Evolutionary conservation across 2,329 filamentous ascomycete species (phyloP).

Genomic region (Bimuria novae-zelandiae): DNA sequence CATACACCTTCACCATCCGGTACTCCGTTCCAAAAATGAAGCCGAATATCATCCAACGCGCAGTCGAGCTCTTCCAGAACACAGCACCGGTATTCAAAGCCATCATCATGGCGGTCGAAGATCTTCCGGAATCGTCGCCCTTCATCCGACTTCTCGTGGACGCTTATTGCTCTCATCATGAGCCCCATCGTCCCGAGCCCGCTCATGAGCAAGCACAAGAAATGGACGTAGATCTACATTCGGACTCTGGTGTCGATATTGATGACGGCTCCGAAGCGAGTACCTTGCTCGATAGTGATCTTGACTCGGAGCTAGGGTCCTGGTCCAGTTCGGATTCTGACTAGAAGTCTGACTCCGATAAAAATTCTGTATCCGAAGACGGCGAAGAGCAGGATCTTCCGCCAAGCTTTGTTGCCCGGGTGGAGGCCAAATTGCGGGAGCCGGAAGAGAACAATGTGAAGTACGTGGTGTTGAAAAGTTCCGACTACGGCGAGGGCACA

Average conservation of each 20-base stretch:
- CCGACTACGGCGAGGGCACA: too few relatives aligned
- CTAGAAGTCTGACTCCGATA: neutral
- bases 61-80: neutral
- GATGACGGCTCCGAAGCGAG: neutral
- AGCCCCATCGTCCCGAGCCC: neutral
- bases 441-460: too few relatives aligned
- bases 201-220: neutral
- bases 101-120: neutral
- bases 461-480: too few relatives aligned
- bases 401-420: too few relatives aligned
- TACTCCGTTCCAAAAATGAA: neutral
- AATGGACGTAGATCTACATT: neutral
- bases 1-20: neutral
- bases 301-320: neutral
- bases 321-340: neutral
- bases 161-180: neutral
- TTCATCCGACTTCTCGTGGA: slow-evolving; percentile 1
- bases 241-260: neutral
- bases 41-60: neutral
- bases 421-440: too few relatives aligned
- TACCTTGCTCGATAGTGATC: neutral
- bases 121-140: neutral
- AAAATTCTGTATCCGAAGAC: neutral
- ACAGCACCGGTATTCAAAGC: neutral
- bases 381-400: too few relatives aligned